These are phyloP conservation scores for Aspergillus conjunctus DNA, from an alignment of 495 filamentous ascomycete species.

Conservation along the genomic window DNA sequence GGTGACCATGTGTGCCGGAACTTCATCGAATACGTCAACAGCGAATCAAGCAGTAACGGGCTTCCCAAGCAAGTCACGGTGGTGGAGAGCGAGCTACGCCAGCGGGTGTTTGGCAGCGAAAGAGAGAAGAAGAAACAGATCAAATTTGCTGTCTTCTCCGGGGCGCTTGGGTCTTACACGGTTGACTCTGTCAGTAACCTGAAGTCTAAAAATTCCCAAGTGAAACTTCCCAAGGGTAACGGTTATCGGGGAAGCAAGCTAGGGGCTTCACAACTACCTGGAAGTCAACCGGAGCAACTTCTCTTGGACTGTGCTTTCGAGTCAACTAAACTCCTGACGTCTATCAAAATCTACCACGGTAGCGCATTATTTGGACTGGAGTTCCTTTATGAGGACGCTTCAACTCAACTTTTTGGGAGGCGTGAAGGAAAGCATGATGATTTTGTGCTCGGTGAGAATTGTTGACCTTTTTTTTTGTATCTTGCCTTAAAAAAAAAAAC, in stretches of 20 bases:
- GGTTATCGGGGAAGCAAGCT: constrained; percentile 78
- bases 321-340: constrained; percentile 72
- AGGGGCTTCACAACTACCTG: constrained; percentile 72
- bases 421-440: constrained; percentile 73
- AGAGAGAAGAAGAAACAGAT: constrained; percentile 70
- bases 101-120: constrained; percentile 61
- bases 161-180: constrained; percentile 67
- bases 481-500: neutral
- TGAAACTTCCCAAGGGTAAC: constrained; percentile 75
- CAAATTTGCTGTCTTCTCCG: constrained; percentile 72
- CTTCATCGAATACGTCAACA: constrained; percentile 76
- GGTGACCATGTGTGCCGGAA: constrained; percentile 72
- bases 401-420: constrained; percentile 88
- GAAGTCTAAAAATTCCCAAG: constrained; percentile 66
- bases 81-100: constrained; percentile 73
- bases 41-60: constrained; percentile 58
- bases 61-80: constrained; percentile 71
- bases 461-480: constrained; percentile 3
- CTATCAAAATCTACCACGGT: constrained; percentile 78
- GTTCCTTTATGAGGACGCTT: constrained; percentile 88
- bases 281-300: constrained; percentile 70
- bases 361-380: constrained; percentile 82
- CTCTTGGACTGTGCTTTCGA: constrained; percentile 70
- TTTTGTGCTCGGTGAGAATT: constrained; percentile 70
- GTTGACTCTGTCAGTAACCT: constrained; percentile 72